Evolutionary conservation across 129 eudicot genomes (phyloP), one percentile per base, ranked within the genome.

Genomic region (Flaveria bidentis): DNA sequence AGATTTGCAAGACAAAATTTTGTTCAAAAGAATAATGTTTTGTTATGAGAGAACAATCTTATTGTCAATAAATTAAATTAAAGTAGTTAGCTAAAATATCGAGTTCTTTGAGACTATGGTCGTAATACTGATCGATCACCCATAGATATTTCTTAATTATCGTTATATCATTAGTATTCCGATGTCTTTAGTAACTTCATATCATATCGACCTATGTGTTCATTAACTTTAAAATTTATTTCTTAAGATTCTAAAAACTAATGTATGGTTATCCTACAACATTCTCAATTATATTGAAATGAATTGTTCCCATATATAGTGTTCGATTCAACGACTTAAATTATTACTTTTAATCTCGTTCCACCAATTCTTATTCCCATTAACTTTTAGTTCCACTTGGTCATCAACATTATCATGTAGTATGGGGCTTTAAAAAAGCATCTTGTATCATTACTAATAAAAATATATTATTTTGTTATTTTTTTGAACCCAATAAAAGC

Each of bases 321-420:
- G 67, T 62, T 30, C 30, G 22, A 14, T 28, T 15, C 22, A 30
- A 63, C 23, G 22, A 15, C n/a, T 62, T 63, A 8, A 63, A 6
- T 26, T 30, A 20, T 63, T 63, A 15, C 69, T 33, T 63, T 63
- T 63, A 63, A 63, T 63, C 45, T 63, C 46, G 20, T 28, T 30
- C 69, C 69, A 63, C 45, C 28, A 62, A 62, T 30, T 62, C 68
- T 28, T 62, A 62, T 62, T 62, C 68, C 67, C 45, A 26, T 56
- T 63, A 15, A 63, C 69, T 63, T 63, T 63, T 30, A 63, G 33
- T 63, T 63, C 69, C 69, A 63, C 69, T 30, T 63, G 46, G 45
- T 63, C 69, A 63, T 5, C 28, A 15, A 30, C 69, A 63, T 63
- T 30, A 63, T 63, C 69, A 28, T 63, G 45, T 63, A 63, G 69